phyloP scores from a whole-genome alignment of 176 grass and related monocot genomes.

The Aechmea fasciata region DNA sequence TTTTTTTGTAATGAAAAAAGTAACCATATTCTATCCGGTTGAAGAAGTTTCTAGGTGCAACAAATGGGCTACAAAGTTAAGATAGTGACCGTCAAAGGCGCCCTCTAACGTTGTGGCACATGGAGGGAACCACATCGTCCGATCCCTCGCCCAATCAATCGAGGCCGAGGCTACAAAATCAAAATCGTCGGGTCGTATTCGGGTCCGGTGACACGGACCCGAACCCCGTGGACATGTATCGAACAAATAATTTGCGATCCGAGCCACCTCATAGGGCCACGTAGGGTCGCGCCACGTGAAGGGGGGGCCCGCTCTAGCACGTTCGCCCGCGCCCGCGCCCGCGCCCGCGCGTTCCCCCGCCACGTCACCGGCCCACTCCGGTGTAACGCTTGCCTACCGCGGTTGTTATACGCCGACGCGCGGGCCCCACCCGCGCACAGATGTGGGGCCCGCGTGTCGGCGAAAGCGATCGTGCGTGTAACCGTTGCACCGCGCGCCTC shows the following conservation, averaged over 20 bases:
- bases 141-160: not conserved
- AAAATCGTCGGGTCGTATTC: no score
- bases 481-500: no score
- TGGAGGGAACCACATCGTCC: constrained; percentile 2
- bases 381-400: no score
- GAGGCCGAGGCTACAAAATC: not conserved
- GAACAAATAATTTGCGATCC: not conserved
- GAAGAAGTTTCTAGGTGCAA: no score
- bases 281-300: not conserved
- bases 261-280: not conserved
- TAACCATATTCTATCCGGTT: no score
- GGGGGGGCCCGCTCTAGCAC: not conserved
- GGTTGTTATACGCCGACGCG: no score
- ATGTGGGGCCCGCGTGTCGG: not conserved
- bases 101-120: not conserved
- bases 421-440: not conserved
- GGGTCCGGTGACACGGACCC: no score
- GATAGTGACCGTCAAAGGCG: no score
- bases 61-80: no score
- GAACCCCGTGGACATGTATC: not conserved
- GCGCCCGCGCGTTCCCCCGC: not conserved
- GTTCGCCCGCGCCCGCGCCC: no score
- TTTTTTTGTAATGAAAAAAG: no score
- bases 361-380: not conserved
- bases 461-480: no score